A percentile compares a stretch with the other conserved stretches of the same genome.
phyloP scores from a whole-genome alignment of 495 filamentous ascomycete genomes.

The Tuber magnatum region DNA sequence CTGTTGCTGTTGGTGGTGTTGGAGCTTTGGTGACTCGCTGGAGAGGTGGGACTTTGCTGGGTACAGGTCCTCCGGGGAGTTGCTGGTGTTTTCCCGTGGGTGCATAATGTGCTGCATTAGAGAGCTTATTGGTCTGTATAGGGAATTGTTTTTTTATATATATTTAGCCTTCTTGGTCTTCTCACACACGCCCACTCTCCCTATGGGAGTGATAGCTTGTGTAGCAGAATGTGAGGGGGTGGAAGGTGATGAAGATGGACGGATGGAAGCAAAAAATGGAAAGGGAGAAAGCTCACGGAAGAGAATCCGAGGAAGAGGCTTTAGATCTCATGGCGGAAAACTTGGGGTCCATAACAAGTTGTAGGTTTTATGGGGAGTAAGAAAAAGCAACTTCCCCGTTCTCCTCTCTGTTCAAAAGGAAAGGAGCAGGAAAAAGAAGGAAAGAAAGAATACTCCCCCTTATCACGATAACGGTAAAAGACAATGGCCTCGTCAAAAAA shows the following conservation, averaged over 20 bases:
- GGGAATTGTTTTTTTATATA: slow-evolving; percentile 12
- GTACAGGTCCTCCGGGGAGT: background rate
- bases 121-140: slow-evolving; percentile 27
- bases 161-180: slow-evolving; percentile 7
- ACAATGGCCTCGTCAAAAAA: background rate
- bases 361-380: background rate
- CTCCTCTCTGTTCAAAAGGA: background rate
- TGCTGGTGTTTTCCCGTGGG: slow-evolving; percentile 6
- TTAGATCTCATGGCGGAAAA: slow-evolving; percentile 25
- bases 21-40: background rate
- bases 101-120: slow-evolving; percentile 34
- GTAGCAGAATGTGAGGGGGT: background rate
- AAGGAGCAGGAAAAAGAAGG: background rate
- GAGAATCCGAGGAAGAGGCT: slow-evolving; percentile 25
- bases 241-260: background rate
- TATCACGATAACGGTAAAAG: background rate
- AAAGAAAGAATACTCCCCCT: background rate
- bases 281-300: slow-evolving; percentile 20
- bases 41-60: background rate
- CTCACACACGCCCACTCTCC: background rate
- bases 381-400: background rate
- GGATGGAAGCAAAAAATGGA: slow-evolving; percentile 12
- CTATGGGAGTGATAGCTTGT: background rate
- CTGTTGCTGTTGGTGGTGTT: background rate
- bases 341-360: slow-evolving; percentile 23